Conservation (phyloP, 208 protist species). For the Phytomonas francai region DNA sequence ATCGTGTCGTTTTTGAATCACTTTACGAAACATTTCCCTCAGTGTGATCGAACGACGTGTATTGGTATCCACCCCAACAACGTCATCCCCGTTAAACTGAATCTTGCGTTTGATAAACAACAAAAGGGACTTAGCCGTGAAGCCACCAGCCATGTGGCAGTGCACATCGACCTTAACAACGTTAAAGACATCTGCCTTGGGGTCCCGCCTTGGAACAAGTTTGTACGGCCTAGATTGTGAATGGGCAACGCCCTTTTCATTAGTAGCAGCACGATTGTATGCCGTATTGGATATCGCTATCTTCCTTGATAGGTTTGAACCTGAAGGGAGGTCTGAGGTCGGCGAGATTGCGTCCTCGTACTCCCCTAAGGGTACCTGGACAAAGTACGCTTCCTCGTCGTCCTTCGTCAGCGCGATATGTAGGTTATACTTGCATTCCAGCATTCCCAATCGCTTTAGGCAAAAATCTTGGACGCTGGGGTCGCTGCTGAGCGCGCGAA, state of each 20-base stretch:
- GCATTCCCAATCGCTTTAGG: constrained; percentile 60
- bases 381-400: constrained; percentile 36
- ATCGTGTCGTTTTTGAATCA: constrained; percentile 13
- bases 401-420: constrained; percentile 73
- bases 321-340: not conserved
- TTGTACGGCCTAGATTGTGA: too few relatives aligned
- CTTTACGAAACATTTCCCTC: constrained; percentile 23
- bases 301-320: too few relatives aligned
- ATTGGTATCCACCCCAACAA: constrained; percentile 45
- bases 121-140: constrained; percentile 70
- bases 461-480: constrained; percentile 56
- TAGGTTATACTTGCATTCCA: constrained; percentile 80
- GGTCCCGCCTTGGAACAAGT: too few relatives aligned
- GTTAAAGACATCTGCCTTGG: constrained; percentile 58
- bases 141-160: constrained; percentile 69
- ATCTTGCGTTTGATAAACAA: constrained; percentile 67
- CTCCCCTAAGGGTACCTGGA: constrained; percentile 5
- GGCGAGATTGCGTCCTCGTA: not conserved
- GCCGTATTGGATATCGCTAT: not conserved
- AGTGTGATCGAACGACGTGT: constrained; percentile 32
- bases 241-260: not conserved
- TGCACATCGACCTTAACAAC: constrained; percentile 84
- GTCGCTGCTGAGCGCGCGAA: constrained; percentile 35
- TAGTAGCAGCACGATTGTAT: not conserved
- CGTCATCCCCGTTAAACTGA: constrained; percentile 42